Evolutionary conservation across 441 rosid genomes (phyloP), one percentile per base, ranked within the genome.

Genomic region (Aquilaria agallochum): DNA sequence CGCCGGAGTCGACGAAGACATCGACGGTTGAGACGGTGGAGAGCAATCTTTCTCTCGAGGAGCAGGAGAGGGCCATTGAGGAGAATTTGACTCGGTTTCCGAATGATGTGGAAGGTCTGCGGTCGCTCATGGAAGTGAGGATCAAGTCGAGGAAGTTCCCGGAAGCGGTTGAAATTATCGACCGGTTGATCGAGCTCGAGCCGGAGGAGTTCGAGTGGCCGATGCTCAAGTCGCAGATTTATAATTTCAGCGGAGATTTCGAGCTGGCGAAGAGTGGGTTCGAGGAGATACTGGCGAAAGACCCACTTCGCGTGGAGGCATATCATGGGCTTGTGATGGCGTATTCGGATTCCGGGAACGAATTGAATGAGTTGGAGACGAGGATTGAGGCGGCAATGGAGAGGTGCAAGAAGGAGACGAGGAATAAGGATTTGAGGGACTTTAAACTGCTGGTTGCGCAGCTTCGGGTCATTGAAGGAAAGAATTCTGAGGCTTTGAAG

Each of bases 121-220:
- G 84, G 66, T 69, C 87, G 0, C 76, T 85, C 34, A 78, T 87
- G 92, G 95, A 83, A 77, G 75, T 74, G 42, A 83, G 71, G 55
- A 77, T 90, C 74, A 84, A 75, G 72, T 61, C 80, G 46, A 63
- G 74, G 50, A 86, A 87, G 76, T 75, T 85, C 52, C 58, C 27
- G 0, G 88, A 81, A 48, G 92, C 95, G 3, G 59, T 78, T 11
- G 67, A 77, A 51, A 76, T 77, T 32, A 59, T 88, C 57, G 83
- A 83, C 53, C 88, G 89, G 30, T 46, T 90, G 63, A 90, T 90
- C 12, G 75, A 79, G 60, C 51, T 85, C 6, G 92, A 90, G 64
- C 97, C 97, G 1, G 72, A 80, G 2, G 90, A 90, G 64, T 63
- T 63, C 0, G 89, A 90, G 56, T 85, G 89, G 95, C 85, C 77